Conservation (phyloP, 192 early-diverging fungal genomes). For the Podila clonocystis region DNA sequence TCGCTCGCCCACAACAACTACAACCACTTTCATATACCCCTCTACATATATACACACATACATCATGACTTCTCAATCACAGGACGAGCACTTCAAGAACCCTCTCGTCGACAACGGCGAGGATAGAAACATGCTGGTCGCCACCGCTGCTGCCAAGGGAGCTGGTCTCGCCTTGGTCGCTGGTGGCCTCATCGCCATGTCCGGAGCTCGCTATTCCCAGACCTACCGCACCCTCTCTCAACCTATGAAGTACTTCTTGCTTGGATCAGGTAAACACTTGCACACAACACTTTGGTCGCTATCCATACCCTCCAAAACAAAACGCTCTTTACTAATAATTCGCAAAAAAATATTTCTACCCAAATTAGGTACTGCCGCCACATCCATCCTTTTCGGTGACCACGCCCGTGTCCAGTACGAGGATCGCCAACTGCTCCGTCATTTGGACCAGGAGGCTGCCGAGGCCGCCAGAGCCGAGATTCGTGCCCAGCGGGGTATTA, state of each 20-base stretch:
- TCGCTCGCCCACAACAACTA: background rate
- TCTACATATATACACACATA: background rate
- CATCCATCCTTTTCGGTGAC: conserved; percentile 37
- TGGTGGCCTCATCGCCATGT: conserved; percentile 28
- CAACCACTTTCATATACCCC: too few species aligned
- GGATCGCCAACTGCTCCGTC: conserved; percentile 39
- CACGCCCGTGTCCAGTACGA: conserved; percentile 46
- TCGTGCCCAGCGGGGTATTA: conserved; percentile 32
- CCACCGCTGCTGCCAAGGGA: conserved; percentile 40
- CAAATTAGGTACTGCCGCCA: conserved; percentile 32
- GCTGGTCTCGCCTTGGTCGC: conserved; percentile 42
- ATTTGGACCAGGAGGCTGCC: conserved; percentile 42
- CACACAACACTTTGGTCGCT: background rate
- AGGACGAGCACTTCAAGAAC: conserved; percentile 18
- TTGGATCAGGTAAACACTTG: conserved; percentile 27
- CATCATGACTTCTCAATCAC: background rate
- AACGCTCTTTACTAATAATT: background rate
- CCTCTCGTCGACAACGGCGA: conserved; percentile 6
- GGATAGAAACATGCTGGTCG: conserved; percentile 28
- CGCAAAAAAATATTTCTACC: background rate
- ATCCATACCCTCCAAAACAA: background rate
- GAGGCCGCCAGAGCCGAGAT: conserved; percentile 34
- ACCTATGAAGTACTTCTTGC: conserved; percentile 43
- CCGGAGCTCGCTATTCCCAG: conserved; percentile 35
- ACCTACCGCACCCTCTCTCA: conserved; percentile 33